These are phyloP conservation scores for Pistacia vera DNA, from an alignment of 345 rosid species.

Conservation along the genomic window DNA sequence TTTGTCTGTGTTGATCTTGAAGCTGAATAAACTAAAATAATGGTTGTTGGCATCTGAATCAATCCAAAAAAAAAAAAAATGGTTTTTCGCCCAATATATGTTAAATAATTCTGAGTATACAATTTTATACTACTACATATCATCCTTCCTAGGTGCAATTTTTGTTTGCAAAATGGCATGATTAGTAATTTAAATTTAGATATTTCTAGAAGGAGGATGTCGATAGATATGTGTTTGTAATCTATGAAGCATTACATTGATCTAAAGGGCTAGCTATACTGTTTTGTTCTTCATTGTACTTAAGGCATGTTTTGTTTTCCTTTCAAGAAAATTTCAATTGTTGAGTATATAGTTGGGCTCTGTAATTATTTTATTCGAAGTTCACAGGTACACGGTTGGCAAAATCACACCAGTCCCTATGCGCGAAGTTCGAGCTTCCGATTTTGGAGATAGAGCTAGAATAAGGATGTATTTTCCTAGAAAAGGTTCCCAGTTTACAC, in stretches of 20 bases:
- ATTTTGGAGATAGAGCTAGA: slow-evolving; percentile 93
- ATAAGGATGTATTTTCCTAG: slow-evolving; percentile 88
- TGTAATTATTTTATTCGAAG: slow-evolving; percentile 37
- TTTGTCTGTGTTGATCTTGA: background rate
- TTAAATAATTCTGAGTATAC: background rate
- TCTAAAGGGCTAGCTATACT: background rate
- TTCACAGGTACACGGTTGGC: slow-evolving; percentile 89
- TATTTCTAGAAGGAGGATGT: background rate
- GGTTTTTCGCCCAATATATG: background rate
- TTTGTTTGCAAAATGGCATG: background rate
- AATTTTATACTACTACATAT: background rate
- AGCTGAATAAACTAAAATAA: slow-evolving; percentile 1
- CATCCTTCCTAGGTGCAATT: background rate
- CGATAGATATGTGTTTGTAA: background rate
- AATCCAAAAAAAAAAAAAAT: too few relatives aligned
- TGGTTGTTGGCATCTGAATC: too few relatives aligned
- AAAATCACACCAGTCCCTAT: slow-evolving; percentile 91
- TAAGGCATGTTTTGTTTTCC: background rate
- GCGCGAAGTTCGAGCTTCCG: slow-evolving; percentile 88
- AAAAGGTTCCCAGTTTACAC: slow-evolving; percentile 89
- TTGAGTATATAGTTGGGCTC: slow-evolving; percentile 1
- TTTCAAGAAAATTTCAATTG: background rate
- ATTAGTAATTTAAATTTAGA: background rate
- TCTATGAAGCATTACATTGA: background rate
- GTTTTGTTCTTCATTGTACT: background rate